These are phyloP conservation scores for Yamadazyma diospyri DNA, from an alignment of 1,139 yeast species.

Conservation along the genomic window DNA sequence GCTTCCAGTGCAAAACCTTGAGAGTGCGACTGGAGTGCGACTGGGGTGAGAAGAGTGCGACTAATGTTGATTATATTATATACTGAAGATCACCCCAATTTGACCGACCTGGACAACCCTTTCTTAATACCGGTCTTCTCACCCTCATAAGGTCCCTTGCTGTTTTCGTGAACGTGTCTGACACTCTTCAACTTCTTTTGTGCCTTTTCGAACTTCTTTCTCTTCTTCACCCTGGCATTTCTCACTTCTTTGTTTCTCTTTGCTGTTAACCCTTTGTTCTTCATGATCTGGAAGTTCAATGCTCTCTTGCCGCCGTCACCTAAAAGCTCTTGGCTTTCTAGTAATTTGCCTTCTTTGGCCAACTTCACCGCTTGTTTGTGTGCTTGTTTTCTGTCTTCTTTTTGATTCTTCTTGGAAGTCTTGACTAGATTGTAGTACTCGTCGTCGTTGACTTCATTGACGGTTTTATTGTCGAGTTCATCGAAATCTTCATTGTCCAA, in stretches of 20 bases:
- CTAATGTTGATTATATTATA: too few species aligned
- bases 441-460: conserved; percentile 31
- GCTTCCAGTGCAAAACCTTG: too few species aligned
- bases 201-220: conserved; percentile 93
- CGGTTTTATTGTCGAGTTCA: conserved; percentile 45
- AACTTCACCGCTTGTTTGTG: conserved; percentile 75
- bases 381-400: conserved; percentile 54
- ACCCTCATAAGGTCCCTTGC: conserved; percentile 84
- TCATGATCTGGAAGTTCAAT: conserved; percentile 85
- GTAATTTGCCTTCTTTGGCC: conserved; percentile 79
- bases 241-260: conserved; percentile 90
- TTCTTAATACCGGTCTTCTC: conserved; percentile 97
- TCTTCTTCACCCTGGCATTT: conserved; percentile 96
- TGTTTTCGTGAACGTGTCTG: conserved; percentile 76
- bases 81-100: conserved; percentile 50
- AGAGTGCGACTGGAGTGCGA: too few species aligned
- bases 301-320: conserved; percentile 92
- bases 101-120: conserved; percentile 81
- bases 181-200: conserved; percentile 90
- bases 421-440: conserved; percentile 52
- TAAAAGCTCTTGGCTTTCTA: conserved; percentile 60
- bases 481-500: conserved; percentile 50
- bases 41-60: background rate
- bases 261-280: conserved; percentile 93
- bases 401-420: conserved; percentile 43